phyloP scores from a whole-genome alignment of 305 asterid genomes.

The Withania somnifera region DNA sequence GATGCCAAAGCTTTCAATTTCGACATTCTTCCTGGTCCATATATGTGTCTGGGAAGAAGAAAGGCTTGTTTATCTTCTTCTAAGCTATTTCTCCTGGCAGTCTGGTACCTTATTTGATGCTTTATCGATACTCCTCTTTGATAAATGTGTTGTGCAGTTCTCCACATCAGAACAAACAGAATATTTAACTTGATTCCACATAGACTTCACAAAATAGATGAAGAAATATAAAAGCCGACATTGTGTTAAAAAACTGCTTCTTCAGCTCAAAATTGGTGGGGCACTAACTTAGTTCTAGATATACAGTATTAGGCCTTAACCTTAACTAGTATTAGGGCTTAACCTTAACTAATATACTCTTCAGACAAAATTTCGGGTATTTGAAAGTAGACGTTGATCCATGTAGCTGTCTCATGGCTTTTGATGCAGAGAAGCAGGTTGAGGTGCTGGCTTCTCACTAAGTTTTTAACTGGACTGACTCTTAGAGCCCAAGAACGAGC shows the following conservation, averaged over 20 bases:
- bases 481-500: conserved; percentile 44
- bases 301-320: neutral
- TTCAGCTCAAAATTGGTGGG: neutral
- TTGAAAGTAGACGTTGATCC: conserved; percentile 39
- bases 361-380: conserved; percentile 12
- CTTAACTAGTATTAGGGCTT: neutral
- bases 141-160: neutral
- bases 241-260: neutral
- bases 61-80: neutral
- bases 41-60: neutral
- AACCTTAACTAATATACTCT: conserved; percentile 1
- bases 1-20: neutral
- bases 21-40: neutral
- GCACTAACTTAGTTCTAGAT: neutral
- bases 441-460: conserved; percentile 61
- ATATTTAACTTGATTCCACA: neutral
- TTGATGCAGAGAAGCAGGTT: conserved; percentile 83
- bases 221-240: neutral
- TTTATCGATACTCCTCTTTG: neutral
- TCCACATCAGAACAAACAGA: neutral
- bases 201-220: neutral
- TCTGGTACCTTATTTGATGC: neutral
- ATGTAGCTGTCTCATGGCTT: conserved; percentile 76
- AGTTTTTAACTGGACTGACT: conserved; percentile 54
- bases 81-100: neutral